Percentiles rank a stretch among this genome's conserved stretches.
Evolutionary conservation across 1,139 yeast genomes (phyloP).

Genomic region (Kazachstania sp.): DNA sequence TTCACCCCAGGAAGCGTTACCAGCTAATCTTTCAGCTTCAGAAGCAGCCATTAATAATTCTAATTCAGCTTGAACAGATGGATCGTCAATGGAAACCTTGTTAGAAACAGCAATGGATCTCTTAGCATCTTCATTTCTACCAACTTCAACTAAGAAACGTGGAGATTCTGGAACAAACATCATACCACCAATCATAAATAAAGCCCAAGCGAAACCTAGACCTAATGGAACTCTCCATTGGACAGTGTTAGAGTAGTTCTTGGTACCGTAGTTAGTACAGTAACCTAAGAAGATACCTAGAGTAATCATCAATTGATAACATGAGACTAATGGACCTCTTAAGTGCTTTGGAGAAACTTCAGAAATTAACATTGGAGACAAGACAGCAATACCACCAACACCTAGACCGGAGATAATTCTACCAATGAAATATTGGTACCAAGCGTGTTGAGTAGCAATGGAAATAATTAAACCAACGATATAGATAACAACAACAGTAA

Average conservation of each 20-base stretch:
- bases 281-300: conserved; percentile 55
- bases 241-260: conserved; percentile 38
- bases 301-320: conserved; percentile 58
- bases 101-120: conserved; percentile 38
- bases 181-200: conserved; percentile 44
- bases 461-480: conserved; percentile 57
- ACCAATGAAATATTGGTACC: conserved; percentile 53
- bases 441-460: conserved; percentile 43
- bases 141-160: conserved; percentile 52
- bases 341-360: conserved; percentile 59
- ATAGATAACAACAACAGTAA: conserved; percentile 48
- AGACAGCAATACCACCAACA: conserved; percentile 55
- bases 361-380: conserved; percentile 55
- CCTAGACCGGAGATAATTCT: conserved; percentile 56
- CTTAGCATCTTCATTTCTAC: conserved; percentile 49
- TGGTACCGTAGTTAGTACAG: conserved; percentile 52
- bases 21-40: conserved; percentile 37
- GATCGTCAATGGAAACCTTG: conserved; percentile 37
- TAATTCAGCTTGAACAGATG: conserved; percentile 47
- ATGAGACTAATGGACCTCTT: conserved; percentile 58
- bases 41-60: conserved; percentile 55
- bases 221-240: conserved; percentile 62
- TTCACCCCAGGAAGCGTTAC: conserved; percentile 34
- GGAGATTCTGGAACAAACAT: conserved; percentile 70
- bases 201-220: conserved; percentile 38